phyloP scores from a whole-genome alignment of 345 rosid genomes.

The Stellera chamaejasme region DNA sequence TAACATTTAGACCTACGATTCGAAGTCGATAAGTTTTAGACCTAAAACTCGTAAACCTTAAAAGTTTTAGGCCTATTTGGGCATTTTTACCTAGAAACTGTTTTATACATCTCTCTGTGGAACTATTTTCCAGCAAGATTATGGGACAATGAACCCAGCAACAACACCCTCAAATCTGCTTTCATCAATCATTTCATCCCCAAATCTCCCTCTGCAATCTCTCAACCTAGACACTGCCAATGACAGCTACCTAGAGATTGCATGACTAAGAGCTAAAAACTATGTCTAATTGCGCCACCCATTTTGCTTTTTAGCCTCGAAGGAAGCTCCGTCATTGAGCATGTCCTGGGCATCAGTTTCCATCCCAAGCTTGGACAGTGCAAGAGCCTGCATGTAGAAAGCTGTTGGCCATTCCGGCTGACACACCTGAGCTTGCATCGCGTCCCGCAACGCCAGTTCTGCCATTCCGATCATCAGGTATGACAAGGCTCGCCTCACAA shows the following conservation, averaged over 20 bases:
- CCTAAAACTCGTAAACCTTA: too few species aligned
- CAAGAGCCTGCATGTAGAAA: slow-evolving; percentile 93
- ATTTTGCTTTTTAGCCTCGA: slow-evolving; percentile 80
- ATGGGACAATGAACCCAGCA: background rate
- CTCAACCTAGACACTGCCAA: background rate
- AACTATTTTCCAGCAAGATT: slow-evolving; percentile 3
- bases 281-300: slow-evolving; percentile 51
- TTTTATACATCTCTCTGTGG: slow-evolving; percentile 15
- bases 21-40: too few species aligned
- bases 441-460: slow-evolving; percentile 90
- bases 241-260: background rate
- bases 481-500: slow-evolving; percentile 58
- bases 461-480: slow-evolving; percentile 79
- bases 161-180: slow-evolving; percentile 4
- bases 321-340: slow-evolving; percentile 92
- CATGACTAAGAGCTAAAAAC: background rate
- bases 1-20: too few species aligned
- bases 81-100: too few species aligned
- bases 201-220: background rate
- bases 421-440: slow-evolving; percentile 99
- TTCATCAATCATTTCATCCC: background rate
- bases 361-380: slow-evolving; percentile 95
- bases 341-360: slow-evolving; percentile 95
- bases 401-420: slow-evolving; percentile 96
- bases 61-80: too few species aligned